These are phyloP conservation scores for Ceratobasidium papillatum DNA, from an alignment of 1,284 basidiomycete species.

Conservation along the genomic window DNA sequence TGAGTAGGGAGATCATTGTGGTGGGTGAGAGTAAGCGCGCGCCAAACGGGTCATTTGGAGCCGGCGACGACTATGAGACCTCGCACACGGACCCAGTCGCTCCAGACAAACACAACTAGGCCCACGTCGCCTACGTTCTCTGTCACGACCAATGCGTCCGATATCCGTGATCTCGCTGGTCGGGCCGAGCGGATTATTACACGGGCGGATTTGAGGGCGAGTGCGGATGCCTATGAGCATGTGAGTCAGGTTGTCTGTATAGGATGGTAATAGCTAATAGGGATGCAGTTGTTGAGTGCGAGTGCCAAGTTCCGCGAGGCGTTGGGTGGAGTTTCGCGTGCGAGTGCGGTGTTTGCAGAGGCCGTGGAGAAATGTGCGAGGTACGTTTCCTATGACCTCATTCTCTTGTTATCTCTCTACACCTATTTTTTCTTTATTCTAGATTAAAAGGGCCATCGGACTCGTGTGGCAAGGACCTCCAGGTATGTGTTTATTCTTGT, in stretches of 20 bases:
- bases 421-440: slow-evolving; percentile 36
- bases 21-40: neutral
- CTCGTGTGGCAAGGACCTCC: slow-evolving; percentile 48
- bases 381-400: slow-evolving; percentile 56
- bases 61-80: neutral
- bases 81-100: slow-evolving; percentile 21
- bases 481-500: neutral
- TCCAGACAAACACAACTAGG: neutral
- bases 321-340: slow-evolving; percentile 83
- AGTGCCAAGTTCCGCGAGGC: slow-evolving; percentile 87
- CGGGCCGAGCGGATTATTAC: slow-evolving; percentile 79
- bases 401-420: slow-evolving; percentile 8
- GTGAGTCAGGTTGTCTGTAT: slow-evolving; percentile 56
- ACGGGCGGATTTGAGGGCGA: slow-evolving; percentile 77
- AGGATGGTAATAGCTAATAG: neutral
- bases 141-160: slow-evolving; percentile 66
- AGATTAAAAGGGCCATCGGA: slow-evolving; percentile 83
- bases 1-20: neutral
- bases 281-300: slow-evolving; percentile 71
- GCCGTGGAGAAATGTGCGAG: slow-evolving; percentile 84
- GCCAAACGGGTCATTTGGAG: neutral
- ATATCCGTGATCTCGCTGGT: slow-evolving; percentile 69
- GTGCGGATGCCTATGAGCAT: slow-evolving; percentile 80
- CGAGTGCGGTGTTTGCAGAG: slow-evolving; percentile 86
- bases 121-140: slow-evolving; percentile 84